Conservation (phyloP, 257 asterid species). For the Penstemon newberryi region DNA sequence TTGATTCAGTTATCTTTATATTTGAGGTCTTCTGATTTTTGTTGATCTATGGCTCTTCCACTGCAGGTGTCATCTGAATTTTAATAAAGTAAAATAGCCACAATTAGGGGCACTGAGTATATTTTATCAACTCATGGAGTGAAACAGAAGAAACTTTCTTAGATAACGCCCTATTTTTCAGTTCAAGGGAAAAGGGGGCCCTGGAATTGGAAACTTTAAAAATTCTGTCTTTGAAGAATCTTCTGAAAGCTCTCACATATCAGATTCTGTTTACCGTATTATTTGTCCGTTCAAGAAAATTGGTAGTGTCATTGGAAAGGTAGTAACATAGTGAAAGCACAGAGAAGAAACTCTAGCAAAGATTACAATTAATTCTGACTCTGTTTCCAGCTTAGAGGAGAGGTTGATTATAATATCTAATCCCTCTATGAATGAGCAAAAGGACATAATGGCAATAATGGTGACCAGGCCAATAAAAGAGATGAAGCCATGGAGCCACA, state of each 20-base stretch:
- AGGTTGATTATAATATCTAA: constrained; percentile 66
- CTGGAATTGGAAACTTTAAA: constrained; percentile 51
- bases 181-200: constrained; percentile 54
- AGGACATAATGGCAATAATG: constrained; percentile 32
- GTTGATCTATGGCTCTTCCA: constrained; percentile 17
- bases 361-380: constrained; percentile 60
- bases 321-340: constrained; percentile 65
- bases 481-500: constrained; percentile 45
- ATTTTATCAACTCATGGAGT: constrained; percentile 51
- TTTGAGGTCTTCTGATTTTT: constrained; percentile 22
- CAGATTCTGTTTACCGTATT: constrained; percentile 62
- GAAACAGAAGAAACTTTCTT: constrained; percentile 42
- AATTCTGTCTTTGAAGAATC: constrained; percentile 40
- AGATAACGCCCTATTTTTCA: constrained; percentile 54
- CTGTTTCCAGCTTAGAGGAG: constrained; percentile 74
- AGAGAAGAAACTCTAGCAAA: constrained; percentile 86
- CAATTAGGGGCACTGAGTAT: constrained; percentile 11
- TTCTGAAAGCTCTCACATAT: constrained; percentile 41
- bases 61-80: constrained; percentile 33
- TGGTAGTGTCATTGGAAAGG: constrained; percentile 89
- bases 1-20: constrained; percentile 17
- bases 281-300: constrained; percentile 66
- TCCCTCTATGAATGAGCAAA: constrained; percentile 56
- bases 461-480: constrained; percentile 28
- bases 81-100: constrained; percentile 20